A percentile compares a stretch with the other conserved stretches of the same genome.
phyloP scores from a whole-genome alignment of 2,329 filamentous ascomycete genomes.

The Pseudohalonectria lignicola region DNA sequence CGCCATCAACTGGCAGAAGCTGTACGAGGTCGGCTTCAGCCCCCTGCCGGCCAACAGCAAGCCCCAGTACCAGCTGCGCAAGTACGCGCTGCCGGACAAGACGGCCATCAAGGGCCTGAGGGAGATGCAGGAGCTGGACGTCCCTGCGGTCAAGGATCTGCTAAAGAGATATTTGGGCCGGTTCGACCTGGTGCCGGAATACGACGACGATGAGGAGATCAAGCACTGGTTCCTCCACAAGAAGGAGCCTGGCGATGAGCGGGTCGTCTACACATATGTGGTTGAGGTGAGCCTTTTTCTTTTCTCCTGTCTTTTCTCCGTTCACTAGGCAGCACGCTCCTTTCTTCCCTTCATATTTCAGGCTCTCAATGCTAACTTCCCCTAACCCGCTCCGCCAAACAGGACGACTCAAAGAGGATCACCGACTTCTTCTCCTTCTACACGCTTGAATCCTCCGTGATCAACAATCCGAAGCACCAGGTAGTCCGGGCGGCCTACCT shows the following conservation, averaged over 20 bases:
- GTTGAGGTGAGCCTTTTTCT: constrained; percentile 51
- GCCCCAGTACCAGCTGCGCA: constrained; percentile 72
- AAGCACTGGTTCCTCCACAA: constrained; percentile 80
- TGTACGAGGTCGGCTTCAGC: constrained; percentile 91
- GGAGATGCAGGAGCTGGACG: constrained; percentile 67
- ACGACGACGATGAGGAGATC: constrained; percentile 65
- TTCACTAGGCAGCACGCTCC: not conserved
- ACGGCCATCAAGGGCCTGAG: constrained; percentile 68
- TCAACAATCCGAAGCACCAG: constrained; percentile 67
- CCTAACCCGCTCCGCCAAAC: too few relatives aligned
- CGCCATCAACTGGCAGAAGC: constrained; percentile 88
- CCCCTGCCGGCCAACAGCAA: constrained; percentile 76
- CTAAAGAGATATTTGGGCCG: constrained; percentile 67
- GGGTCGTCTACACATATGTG: constrained; percentile 90
- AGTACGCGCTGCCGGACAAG: constrained; percentile 69
- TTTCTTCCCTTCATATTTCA: too few relatives aligned
- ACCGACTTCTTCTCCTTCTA: constrained; percentile 98
- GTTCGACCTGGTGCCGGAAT: constrained; percentile 77
- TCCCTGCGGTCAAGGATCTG: constrained; percentile 63
- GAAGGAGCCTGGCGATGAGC: constrained; percentile 51
- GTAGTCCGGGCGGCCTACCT: constrained; percentile 85
- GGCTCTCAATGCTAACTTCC: too few relatives aligned
- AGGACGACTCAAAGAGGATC: constrained; percentile 61
- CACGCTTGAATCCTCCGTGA: constrained; percentile 84
- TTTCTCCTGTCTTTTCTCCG: not conserved